phyloP scores from a whole-genome alignment of 495 filamentous ascomycete species.

The Peziza echinospora region DNA sequence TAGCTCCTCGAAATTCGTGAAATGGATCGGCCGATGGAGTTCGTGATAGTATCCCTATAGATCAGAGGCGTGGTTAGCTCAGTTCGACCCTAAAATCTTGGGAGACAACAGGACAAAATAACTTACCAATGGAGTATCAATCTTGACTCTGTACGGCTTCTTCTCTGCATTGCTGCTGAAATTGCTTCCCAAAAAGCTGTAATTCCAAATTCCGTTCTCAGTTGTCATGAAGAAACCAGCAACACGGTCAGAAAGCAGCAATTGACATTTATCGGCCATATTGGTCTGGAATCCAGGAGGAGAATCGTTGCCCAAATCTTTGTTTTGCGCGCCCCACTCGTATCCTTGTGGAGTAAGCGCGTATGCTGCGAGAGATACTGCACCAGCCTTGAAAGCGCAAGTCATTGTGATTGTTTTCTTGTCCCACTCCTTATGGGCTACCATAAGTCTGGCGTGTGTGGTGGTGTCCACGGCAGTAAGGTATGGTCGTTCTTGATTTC shows the following conservation, averaged over 20 bases:
- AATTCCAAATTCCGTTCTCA: slow-evolving; percentile 90
- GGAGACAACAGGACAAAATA: neutral
- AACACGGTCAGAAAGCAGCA: slow-evolving; percentile 78
- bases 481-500: slow-evolving; percentile 72
- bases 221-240: slow-evolving; percentile 77
- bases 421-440: slow-evolving; percentile 63
- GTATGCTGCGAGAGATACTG: slow-evolving; percentile 85
- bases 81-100: neutral
- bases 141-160: slow-evolving; percentile 70
- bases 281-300: slow-evolving; percentile 78
- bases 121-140: slow-evolving; percentile 54
- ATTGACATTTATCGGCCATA: slow-evolving; percentile 89
- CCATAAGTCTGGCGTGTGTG: slow-evolving; percentile 73
- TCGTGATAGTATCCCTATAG: slow-evolving; percentile 59
- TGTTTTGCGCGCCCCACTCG: slow-evolving; percentile 95
- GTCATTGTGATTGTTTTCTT: slow-evolving; percentile 93
- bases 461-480: slow-evolving; percentile 92
- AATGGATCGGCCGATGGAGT: slow-evolving; percentile 80
- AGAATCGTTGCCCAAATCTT: slow-evolving; percentile 72
- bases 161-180: slow-evolving; percentile 69
- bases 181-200: slow-evolving; percentile 83
- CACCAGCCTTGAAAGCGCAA: slow-evolving; percentile 95
- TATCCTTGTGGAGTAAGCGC: slow-evolving; percentile 75
- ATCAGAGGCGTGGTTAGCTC: neutral
- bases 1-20: slow-evolving; percentile 78